These are phyloP conservation scores for Hanseniaspora occidentalis DNA, from an alignment of 805 yeast genomes.

Conservation along the genomic window DNA sequence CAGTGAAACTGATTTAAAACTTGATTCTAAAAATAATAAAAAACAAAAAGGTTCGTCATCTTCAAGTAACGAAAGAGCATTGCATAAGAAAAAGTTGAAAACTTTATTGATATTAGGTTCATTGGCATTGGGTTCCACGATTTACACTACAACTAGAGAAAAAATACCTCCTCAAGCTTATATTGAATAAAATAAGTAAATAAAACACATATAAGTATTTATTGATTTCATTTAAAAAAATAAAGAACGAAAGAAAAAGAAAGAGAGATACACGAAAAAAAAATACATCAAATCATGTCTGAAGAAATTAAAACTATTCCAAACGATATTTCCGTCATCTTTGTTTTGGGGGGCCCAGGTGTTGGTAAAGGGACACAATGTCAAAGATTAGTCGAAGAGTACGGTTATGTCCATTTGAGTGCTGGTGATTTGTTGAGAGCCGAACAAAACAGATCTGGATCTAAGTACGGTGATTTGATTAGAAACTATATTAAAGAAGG, in stretches of 20 bases:
- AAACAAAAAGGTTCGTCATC: too few relatives aligned
- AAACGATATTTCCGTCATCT: slow-evolving; percentile 65
- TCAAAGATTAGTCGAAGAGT: slow-evolving; percentile 67
- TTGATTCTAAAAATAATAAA: too few relatives aligned
- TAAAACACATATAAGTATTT: too few relatives aligned
- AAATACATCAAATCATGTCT: slow-evolving; percentile 8
- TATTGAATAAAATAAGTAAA: slow-evolving; percentile 27
- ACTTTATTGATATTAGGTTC: slow-evolving; percentile 29
- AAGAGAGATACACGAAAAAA: slow-evolving; percentile 16
- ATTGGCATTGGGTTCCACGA: slow-evolving; percentile 36
- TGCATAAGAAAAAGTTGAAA: slow-evolving; percentile 7
- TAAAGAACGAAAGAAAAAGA: slow-evolving; percentile 32
- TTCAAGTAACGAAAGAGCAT: too few relatives aligned
- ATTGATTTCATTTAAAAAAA: too few relatives aligned
- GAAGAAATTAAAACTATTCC: slow-evolving; percentile 34
- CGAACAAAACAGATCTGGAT: slow-evolving; percentile 74
- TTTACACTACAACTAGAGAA: slow-evolving; percentile 30
- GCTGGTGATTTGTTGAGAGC: slow-evolving; percentile 96
- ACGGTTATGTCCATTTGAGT: slow-evolving; percentile 73
- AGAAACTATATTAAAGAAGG: slow-evolving; percentile 80
- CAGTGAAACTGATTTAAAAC: too few relatives aligned
- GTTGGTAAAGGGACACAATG: slow-evolving; percentile 98
- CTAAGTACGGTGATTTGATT: slow-evolving; percentile 76
- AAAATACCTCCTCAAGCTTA: slow-evolving; percentile 33
- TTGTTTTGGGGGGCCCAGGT: slow-evolving; percentile 96